phyloP scores from a whole-genome alignment of 2,329 filamentous ascomycete genomes.

The Talaromyces sp. region DNA sequence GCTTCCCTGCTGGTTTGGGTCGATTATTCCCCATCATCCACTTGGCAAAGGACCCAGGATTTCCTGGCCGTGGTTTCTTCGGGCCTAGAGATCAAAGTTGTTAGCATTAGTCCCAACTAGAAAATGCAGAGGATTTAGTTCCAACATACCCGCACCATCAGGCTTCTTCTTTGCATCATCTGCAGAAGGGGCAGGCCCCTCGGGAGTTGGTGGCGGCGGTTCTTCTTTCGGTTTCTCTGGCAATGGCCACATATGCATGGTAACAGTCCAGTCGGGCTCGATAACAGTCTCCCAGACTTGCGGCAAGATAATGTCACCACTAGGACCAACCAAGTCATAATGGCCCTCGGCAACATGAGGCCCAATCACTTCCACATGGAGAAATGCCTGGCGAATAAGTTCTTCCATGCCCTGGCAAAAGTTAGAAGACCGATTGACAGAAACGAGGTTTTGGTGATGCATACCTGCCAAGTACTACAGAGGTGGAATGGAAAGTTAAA shows the following conservation, averaged over 20 bases:
- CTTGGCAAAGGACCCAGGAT: slow-evolving; percentile 34
- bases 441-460: slow-evolving; percentile 18
- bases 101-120: not conserved
- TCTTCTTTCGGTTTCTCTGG: slow-evolving; percentile 44
- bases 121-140: not conserved
- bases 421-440: slow-evolving; percentile 10
- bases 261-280: slow-evolving; percentile 68
- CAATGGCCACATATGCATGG: slow-evolving; percentile 63
- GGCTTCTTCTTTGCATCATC: slow-evolving; percentile 28
- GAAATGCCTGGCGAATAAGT: slow-evolving; percentile 76
- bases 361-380: slow-evolving; percentile 70
- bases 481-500: slow-evolving; percentile 87
- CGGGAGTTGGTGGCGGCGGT: slow-evolving; percentile 26
- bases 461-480: slow-evolving; percentile 76
- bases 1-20: slow-evolving; percentile 22
- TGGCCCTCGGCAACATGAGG: slow-evolving; percentile 71
- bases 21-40: slow-evolving; percentile 39
- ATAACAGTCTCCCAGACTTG: slow-evolving; percentile 76
- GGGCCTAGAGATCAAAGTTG: slow-evolving; percentile 14
- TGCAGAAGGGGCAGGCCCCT: slow-evolving; percentile 15
- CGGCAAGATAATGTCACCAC: slow-evolving; percentile 76
- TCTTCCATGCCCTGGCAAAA: slow-evolving; percentile 71
- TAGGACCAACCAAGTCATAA: slow-evolving; percentile 73
- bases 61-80: slow-evolving; percentile 26
- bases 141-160: slow-evolving; percentile 26